Base-by-base conservation (phyloP, 805 yeast species). In the Saccharomyces paradoxus region DNA sequence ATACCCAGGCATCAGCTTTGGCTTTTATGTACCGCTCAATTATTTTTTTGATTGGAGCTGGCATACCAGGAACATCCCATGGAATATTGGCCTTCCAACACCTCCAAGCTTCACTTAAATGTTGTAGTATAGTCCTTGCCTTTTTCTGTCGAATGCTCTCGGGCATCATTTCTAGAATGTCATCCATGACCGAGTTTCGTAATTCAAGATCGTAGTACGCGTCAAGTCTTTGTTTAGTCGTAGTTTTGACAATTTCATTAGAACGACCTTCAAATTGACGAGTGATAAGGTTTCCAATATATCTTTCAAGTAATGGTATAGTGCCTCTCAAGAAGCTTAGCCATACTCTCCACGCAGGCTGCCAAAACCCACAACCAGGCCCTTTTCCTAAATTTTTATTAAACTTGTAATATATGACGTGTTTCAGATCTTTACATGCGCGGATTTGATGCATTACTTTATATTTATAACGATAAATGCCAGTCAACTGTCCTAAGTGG, bases 321-420 rank as follows among this genome's bases (percentile, higher is more conserved):
- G 84, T 84, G 21, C 99, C 99, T 61, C 99, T 77, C 73, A 94
- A 71, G 70, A 92, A 92, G 52, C 83, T 87, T 1, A 94, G 74
- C 99, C 99, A 94, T 1, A 91, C 92, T 61, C 97, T 76, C 99
- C 98, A 94, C 0, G 97, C 88, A 0, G 99, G 99, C 66, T 94
- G 98, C 99, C 99, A 94, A 69, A 94, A 87, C 1, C 99, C 99
- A 74, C 96, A 88, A 0, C 99, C 99, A 1, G 99, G 98, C 2
- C 99, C 99, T 66, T 92, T 94, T 0, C 97, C 97, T 27, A 94
- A 87, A n/a, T 81, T 75, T 41, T 78, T 76, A 65, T 94, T 94
- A 73, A 94, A 94, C 57, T 86, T 77, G 59, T 88, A 79, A 66
- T 94, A 94, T 0, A 94, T 86, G 6, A 92, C 84, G 67, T 94